These are phyloP conservation scores for Globisporangium parvum DNA, from an alignment of 352 stramenopile genomes.

Conservation along the genomic window DNA sequence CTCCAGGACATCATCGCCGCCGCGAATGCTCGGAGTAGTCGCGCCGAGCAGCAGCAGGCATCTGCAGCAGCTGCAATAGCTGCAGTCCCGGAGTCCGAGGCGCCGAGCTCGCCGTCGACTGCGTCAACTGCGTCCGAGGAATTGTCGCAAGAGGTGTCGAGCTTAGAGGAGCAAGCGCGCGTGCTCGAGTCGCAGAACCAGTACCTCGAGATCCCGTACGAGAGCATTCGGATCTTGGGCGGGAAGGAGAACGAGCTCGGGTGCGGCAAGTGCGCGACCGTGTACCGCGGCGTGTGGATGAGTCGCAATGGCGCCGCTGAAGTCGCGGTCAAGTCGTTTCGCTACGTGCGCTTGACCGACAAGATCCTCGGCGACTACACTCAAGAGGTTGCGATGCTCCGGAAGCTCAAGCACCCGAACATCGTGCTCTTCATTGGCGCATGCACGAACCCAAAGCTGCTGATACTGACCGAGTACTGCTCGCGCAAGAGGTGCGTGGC, in stretches of 20 bases:
- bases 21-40: conserved; percentile 12
- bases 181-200: conserved; percentile 83
- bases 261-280: conserved; percentile 80
- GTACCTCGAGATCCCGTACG: conserved; percentile 84
- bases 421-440: conserved; percentile 89
- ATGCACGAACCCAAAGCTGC: conserved; percentile 84
- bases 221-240: conserved; percentile 82
- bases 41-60: conserved; percentile 1
- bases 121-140: conserved; percentile 37
- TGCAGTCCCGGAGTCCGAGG: conserved; percentile 31
- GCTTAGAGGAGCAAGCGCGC: conserved; percentile 70
- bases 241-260: conserved; percentile 86
- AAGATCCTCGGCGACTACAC: conserved; percentile 85
- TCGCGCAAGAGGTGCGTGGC: conserved; percentile 71
- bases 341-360: conserved; percentile 83
- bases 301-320: conserved; percentile 77
- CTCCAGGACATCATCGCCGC: conserved; percentile 16
- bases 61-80: conserved; percentile 10
- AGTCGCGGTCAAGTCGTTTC: conserved; percentile 84
- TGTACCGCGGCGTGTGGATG: conserved; percentile 86
- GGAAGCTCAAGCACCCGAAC: conserved; percentile 87
- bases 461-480: conserved; percentile 89
- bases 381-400: conserved; percentile 78
- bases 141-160: conserved; percentile 48
- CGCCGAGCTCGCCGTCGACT: conserved; percentile 31